Percentiles rank a stretch among this genome's conserved stretches.
These are phyloP conservation scores for Microbotryomycetes sp. DNA, from an alignment of 1,284 basidiomycete genomes.

Conservation along the genomic window DNA sequence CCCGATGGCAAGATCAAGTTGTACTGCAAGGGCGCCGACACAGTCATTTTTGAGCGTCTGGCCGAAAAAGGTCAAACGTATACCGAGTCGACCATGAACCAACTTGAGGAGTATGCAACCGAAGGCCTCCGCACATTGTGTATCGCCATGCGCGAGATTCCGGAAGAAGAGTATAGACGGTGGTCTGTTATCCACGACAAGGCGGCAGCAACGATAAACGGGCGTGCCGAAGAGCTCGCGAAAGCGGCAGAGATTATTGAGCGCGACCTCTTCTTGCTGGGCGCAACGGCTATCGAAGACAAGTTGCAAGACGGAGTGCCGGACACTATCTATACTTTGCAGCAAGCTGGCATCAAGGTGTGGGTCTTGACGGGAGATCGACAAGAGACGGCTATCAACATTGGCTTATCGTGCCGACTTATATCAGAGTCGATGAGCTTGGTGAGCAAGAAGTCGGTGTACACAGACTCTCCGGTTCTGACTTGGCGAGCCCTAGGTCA, in stretches of 20 bases:
- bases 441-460: too few relatives aligned
- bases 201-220: constrained; percentile 86
- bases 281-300: constrained; percentile 97
- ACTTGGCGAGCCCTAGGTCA: constrained; percentile 53
- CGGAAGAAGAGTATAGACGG: constrained; percentile 80
- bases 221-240: constrained; percentile 87
- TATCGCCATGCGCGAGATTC: constrained; percentile 83
- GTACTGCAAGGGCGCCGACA: constrained; percentile 96
- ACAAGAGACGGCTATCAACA: constrained; percentile 99
- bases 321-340: constrained; percentile 93
- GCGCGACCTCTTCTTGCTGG: constrained; percentile 82
- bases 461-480: constrained; percentile 7
- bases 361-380: constrained; percentile 98
- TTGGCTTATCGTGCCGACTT: constrained; percentile 90
- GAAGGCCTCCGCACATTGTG: constrained; percentile 96
- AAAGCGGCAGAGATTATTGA: constrained; percentile 93
- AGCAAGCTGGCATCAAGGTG: constrained; percentile 97
- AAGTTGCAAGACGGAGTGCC: constrained; percentile 98
- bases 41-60: constrained; percentile 85
- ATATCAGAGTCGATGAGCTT: constrained; percentile 99
- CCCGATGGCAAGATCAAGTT: constrained; percentile 89
- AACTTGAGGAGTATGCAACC: constrained; percentile 96
- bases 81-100: constrained; percentile 75
- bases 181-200: constrained; percentile 84
- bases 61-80: constrained; percentile 67